Percentiles rank a stretch among this genome's conserved stretches.
Evolutionary conservation across 768 basidiomycete genomes (phyloP).

Genomic region (Leucocoprinus sp.): DNA sequence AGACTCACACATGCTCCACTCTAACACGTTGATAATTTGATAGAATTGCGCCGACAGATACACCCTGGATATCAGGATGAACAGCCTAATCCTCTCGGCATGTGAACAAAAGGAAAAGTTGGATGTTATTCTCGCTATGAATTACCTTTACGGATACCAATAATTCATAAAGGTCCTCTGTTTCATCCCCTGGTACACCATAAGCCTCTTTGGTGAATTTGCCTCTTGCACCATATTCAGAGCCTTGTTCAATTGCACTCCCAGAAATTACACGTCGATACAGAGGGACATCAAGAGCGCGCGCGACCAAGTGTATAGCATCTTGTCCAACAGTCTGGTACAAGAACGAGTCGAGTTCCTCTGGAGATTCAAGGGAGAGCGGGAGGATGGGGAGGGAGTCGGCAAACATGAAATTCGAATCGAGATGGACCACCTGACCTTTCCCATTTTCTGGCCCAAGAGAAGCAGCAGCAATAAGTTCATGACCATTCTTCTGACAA

Average conservation of each 20-base stretch:
- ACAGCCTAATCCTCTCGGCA: slow-evolving; percentile 5
- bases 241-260: slow-evolving; percentile 66
- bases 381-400: slow-evolving; percentile 10
- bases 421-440: slow-evolving; percentile 43
- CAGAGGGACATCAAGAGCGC: slow-evolving; percentile 79
- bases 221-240: slow-evolving; percentile 75
- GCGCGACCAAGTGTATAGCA: slow-evolving; percentile 79
- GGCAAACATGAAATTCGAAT: slow-evolving; percentile 13
- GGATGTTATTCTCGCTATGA: not conserved
- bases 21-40: slow-evolving; percentile 96
- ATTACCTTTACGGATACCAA: slow-evolving; percentile 70
- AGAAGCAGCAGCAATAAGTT: slow-evolving; percentile 82
- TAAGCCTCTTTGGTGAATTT: slow-evolving; percentile 22
- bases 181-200: slow-evolving; percentile 81
- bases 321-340: slow-evolving; percentile 99
- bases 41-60: slow-evolving; percentile 93
- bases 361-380: slow-evolving; percentile 37
- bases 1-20: slow-evolving; percentile 92
- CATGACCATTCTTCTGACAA: slow-evolving; percentile 78
- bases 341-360: slow-evolving; percentile 97
- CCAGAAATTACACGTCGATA: slow-evolving; percentile 79
- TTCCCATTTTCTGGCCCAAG: slow-evolving; percentile 77
- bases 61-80: slow-evolving; percentile 83
- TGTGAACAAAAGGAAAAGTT: not conserved
- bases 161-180: slow-evolving; percentile 81